Evolutionary conservation across 306 rosid genomes (phyloP), one percentile per base, ranked within the genome.

Genomic region (Dalbergia cochinchinensis): DNA sequence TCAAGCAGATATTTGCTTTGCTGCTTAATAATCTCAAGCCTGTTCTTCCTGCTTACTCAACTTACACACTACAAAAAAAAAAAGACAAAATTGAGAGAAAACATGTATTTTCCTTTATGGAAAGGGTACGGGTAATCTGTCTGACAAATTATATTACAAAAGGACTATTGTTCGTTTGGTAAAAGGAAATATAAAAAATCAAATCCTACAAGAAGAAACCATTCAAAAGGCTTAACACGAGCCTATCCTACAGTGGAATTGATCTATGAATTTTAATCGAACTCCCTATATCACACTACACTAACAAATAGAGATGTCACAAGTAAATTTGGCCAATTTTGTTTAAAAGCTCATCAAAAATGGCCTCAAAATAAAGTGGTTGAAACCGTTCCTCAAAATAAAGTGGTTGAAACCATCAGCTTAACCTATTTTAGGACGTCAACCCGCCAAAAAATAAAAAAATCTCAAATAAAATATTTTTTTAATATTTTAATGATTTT

Each of bases 271-370:
- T 80, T 85, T 88, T 86, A 85, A 80, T 82, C 47, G 42, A 88
- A 83, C 76, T 80, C 84, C 85, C 91, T 83, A 89, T 76, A 83
- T n/a, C 80, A 83, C 73, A 85, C 83, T 87, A 91, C 90, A n/a
- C n/a, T n/a, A n/a, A n/a, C n/a, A n/a, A n/a, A n/a, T n/a, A n/a
- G n/a, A n/a, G n/a, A n/a, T n/a, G n/a, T n/a, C n/a, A n/a, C n/a
- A n/a, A n/a, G n/a, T n/a, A n/a, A n/a, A n/a, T n/a, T n/a, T n/a
- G n/a, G n/a, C n/a, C n/a, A n/a, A n/a, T n/a, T n/a, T n/a, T n/a
- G n/a, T n/a, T n/a, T n/a, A n/a, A n/a, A n/a, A n/a, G n/a, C n/a
- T n/a, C n/a, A n/a, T n/a, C n/a, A n/a, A n/a, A n/a, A n/a, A n/a
- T n/a, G n/a, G n/a, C n/a, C n/a, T n/a, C n/a, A n/a, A n/a, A n/a